A percentile compares a stretch with the other conserved stretches of the same genome.
phyloP scores from a whole-genome alignment of 148 eudicot species.

The Chenopodium berlandieri region DNA sequence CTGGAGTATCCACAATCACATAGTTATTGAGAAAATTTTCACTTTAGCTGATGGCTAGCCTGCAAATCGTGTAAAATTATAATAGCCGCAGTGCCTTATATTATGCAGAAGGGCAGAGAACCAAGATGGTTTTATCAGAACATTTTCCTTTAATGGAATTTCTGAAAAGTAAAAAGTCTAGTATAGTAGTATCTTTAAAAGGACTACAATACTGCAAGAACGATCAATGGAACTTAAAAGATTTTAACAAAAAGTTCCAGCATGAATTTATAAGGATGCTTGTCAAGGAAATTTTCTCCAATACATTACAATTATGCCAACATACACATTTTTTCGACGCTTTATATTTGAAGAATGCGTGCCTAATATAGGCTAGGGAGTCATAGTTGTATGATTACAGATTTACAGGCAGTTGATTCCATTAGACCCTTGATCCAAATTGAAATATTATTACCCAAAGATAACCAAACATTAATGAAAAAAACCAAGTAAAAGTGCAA shows the following conservation, averaged over 20 bases:
- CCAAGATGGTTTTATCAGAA: background rate
- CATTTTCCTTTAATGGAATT: background rate
- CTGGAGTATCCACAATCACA: background rate
- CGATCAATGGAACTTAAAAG: background rate
- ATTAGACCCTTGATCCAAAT: background rate
- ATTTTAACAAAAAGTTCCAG: too few relatives aligned
- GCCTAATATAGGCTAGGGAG: background rate
- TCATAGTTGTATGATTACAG: background rate
- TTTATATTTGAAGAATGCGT: background rate
- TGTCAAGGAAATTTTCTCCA: background rate
- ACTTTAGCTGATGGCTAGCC: background rate
- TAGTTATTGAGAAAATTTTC: too few relatives aligned
- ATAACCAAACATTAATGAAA: too few relatives aligned
- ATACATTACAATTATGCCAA: too few relatives aligned
- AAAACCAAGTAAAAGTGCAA: too few relatives aligned
- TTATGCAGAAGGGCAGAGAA: background rate
- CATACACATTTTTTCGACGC: background rate
- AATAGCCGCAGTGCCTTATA: background rate
- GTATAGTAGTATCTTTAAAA: too few relatives aligned
- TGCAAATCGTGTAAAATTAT: background rate
- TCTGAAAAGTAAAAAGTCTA: background rate
- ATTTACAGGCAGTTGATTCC: background rate
- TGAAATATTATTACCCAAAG: background rate
- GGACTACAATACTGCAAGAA: background rate
- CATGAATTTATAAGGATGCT: background rate